Base-by-base conservation (phyloP, 2,329 filamentous ascomycete species). In the Fusarium acutatum region DNA sequence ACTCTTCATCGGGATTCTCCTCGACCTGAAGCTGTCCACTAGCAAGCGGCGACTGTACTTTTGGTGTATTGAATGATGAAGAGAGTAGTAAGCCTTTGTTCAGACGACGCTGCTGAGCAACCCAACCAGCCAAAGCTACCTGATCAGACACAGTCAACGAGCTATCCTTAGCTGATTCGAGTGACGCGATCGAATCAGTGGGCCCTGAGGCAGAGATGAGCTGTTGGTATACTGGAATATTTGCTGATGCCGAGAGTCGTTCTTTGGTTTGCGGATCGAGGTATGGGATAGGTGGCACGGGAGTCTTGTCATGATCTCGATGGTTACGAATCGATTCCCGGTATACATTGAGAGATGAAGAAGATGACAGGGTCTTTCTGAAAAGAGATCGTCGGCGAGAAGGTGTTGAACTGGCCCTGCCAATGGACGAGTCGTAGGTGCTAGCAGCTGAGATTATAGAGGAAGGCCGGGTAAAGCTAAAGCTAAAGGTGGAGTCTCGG, bases 101-200 rank as follows among this genome's bases (percentile, higher is more conserved):
- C n/a, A 50, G 22, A 30, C 66, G 66, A 26, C 66, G 66, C 28
- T 67, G 66, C 26, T 73, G 66, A 17, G 62, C 59, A 26, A 71
- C 59, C 62, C 69, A 58, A 9, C 66, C 71, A 14, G 71, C 47
- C 13, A 60, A 50, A 17, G 66, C 65, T 17, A 67, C 62, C 32
- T 73, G 71, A 26, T 67, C 66, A 18, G 59, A 64, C 14, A 73
- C 50, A 2, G 50, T 60, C 17, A 70, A 46, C 7, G 46, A 54
- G n/a, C 18, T 34, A 17, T 60, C 58, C 7, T 32, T 50, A 38
- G 17, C 40, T 26, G 30, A 22, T n/a, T 37, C 30, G 13, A 43
- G 24, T 14, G 56, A 18, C 10, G 32, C 4, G 17, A 20, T 70
- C 26, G 50, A 41, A 3, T 61, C 59, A 13, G 60, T 17, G 28